These are phyloP conservation scores for Coniochaeta hoffmannii DNA, from an alignment of 2,329 filamentous ascomycete genomes.

Conservation along the genomic window DNA sequence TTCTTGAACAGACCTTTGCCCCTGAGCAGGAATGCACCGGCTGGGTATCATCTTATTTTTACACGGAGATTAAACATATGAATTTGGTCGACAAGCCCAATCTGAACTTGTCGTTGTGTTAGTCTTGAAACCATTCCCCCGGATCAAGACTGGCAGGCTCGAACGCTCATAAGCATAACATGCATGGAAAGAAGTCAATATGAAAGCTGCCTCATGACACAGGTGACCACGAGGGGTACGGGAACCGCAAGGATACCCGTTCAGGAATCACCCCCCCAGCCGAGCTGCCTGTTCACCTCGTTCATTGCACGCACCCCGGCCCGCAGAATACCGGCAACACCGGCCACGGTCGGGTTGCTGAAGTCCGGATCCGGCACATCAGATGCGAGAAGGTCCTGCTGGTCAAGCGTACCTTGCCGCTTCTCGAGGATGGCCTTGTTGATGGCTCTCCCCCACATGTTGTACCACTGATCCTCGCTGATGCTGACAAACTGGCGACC, in stretches of 20 bases:
- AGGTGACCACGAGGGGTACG: no score
- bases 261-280: slow-evolving; percentile 38
- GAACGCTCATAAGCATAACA: no score
- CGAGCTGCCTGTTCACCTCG: slow-evolving; percentile 43
- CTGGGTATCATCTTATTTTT: no score
- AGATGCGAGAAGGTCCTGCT: slow-evolving; percentile 43
- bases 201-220: no score
- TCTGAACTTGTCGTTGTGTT: no score
- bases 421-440: slow-evolving; percentile 50
- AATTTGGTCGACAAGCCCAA: no score
- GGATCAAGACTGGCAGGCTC: no score
- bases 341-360: slow-evolving; percentile 30
- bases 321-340: slow-evolving; percentile 32
- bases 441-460: slow-evolving; percentile 55
- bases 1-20: no score
- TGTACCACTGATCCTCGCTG: slow-evolving; percentile 54
- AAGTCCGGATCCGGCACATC: slow-evolving; percentile 30
- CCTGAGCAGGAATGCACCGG: no score
- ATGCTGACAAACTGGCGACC: slow-evolving; percentile 43
- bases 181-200: no score
- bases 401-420: slow-evolving; percentile 46
- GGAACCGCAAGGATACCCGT: background rate
- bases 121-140: no score
- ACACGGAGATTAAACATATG: no score
- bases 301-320: slow-evolving; percentile 44